These are phyloP conservation scores for Aureobasidium vineae DNA, from an alignment of 2,329 filamentous ascomycete species.

Conservation along the genomic window DNA sequence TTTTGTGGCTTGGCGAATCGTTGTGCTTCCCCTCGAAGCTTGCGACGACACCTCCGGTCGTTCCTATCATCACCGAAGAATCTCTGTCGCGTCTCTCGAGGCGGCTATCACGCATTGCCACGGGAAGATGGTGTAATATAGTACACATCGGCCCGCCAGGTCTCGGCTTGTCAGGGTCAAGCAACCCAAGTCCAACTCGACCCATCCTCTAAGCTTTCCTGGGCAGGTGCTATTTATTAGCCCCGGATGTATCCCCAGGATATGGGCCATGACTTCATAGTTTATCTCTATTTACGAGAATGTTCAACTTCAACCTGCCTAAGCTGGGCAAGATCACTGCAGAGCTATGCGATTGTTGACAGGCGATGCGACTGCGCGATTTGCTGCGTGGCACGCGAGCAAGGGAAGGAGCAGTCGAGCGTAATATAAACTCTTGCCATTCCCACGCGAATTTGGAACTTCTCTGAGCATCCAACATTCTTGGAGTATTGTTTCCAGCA, in stretches of 20 bases:
- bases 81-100: neutral
- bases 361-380: neutral
- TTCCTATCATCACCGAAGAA: neutral
- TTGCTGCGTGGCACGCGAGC: slow-evolving; percentile 15
- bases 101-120: neutral
- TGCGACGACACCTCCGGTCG: neutral
- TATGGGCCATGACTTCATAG: slow-evolving; percentile 7
- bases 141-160: too few relatives aligned
- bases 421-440: slow-evolving; percentile 16
- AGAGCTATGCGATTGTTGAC: neutral
- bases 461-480: slow-evolving; percentile 1
- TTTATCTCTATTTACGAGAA: slow-evolving; percentile 15
- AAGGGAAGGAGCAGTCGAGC: neutral
- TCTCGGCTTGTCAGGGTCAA: neutral
- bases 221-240: slow-evolving; percentile 14
- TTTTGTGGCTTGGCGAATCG: neutral
- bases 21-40: neutral
- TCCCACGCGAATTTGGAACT: neutral
- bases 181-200: slow-evolving; percentile 1
- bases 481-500: neutral
- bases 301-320: slow-evolving; percentile 20
- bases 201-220: slow-evolving; percentile 18
- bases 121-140: neutral
- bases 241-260: slow-evolving; percentile 9
- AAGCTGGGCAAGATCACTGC: slow-evolving; percentile 16